phyloP scores from a whole-genome alignment of 805 yeast species.

The Priceomyces melissophilus region DNA sequence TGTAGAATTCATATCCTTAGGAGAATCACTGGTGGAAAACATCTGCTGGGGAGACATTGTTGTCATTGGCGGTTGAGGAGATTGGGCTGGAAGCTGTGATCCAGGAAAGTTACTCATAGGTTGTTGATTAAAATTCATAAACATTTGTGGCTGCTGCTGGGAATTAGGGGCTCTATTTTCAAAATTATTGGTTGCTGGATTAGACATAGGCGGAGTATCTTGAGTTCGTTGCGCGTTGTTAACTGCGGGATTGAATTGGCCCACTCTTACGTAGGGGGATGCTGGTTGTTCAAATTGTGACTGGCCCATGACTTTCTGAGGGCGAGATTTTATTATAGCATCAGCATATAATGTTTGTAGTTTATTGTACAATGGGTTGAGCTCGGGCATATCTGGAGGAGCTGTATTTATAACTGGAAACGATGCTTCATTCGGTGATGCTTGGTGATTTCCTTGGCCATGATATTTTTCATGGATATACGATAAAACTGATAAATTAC shows the following conservation, averaged over 20 bases:
- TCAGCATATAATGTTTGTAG: conserved; percentile 53
- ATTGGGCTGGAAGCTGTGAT: conserved; percentile 8
- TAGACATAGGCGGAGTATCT: not conserved
- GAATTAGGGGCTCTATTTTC: conserved; percentile 2
- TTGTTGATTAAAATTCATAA: conserved; percentile 2
- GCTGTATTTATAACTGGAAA: conserved; percentile 53
- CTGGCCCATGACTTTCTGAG: conserved; percentile 35
- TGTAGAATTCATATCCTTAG: conserved; percentile 8
- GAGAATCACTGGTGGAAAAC: conserved; percentile 11
- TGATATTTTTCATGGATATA: conserved; percentile 38
- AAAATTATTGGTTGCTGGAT: not conserved
- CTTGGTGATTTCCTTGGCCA: conserved; percentile 23
- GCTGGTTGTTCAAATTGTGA: conserved; percentile 16
- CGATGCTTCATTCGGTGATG: conserved; percentile 22
- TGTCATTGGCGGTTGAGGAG: conserved; percentile 9
- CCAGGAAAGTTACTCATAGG: not conserved
- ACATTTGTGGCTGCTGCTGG: conserved; percentile 7
- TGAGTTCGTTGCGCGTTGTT: not conserved
- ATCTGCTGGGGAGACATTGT: conserved; percentile 39
- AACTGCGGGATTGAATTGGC: not conserved
- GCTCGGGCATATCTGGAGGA: conserved; percentile 55
- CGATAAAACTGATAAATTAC: conserved; percentile 38
- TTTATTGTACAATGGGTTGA: conserved; percentile 44
- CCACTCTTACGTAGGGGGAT: conserved; percentile 1
- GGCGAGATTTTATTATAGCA: conserved; percentile 42